These are phyloP conservation scores for Xanthoceras sorbifolium DNA, from an alignment of 345 rosid genomes.

Conservation along the genomic window DNA sequence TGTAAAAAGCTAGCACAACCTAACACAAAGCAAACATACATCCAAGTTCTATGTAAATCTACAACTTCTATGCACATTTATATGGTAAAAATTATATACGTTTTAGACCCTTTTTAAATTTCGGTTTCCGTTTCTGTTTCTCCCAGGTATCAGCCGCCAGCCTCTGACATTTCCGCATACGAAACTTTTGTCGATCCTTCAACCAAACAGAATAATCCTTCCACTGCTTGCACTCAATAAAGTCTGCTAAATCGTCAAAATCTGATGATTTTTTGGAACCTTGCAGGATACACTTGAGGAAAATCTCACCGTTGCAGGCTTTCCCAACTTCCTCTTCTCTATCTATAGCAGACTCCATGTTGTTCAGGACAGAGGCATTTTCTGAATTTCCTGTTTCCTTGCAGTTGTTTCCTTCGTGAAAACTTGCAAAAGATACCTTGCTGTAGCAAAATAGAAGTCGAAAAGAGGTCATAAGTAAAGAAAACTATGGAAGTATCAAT, in stretches of 20 bases:
- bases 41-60: not conserved
- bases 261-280: slow-evolving; percentile 22
- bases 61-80: not conserved
- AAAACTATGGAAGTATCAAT: not conserved
- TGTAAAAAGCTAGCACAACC: not conserved
- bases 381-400: slow-evolving; percentile 25
- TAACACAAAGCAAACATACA: not conserved
- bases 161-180: slow-evolving; percentile 40
- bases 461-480: not conserved
- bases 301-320: slow-evolving; percentile 58
- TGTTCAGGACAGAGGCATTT: slow-evolving; percentile 16
- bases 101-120: slow-evolving; percentile 31
- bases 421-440: slow-evolving; percentile 10
- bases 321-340: slow-evolving; percentile 28
- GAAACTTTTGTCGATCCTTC: slow-evolving; percentile 44
- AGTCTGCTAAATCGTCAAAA: slow-evolving; percentile 66
- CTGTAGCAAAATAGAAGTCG: slow-evolving; percentile 20
- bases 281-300: slow-evolving; percentile 44
- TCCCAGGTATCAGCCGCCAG: slow-evolving; percentile 37
- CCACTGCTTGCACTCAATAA: slow-evolving; percentile 62
- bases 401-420: not conserved
- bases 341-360: slow-evolving; percentile 29
- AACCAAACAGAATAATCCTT: slow-evolving; percentile 71
- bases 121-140: slow-evolving; percentile 45
- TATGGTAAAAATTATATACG: not conserved